Conservation (phyloP, 495 filamentous ascomycete species). For the Cercophora scortea region DNA sequence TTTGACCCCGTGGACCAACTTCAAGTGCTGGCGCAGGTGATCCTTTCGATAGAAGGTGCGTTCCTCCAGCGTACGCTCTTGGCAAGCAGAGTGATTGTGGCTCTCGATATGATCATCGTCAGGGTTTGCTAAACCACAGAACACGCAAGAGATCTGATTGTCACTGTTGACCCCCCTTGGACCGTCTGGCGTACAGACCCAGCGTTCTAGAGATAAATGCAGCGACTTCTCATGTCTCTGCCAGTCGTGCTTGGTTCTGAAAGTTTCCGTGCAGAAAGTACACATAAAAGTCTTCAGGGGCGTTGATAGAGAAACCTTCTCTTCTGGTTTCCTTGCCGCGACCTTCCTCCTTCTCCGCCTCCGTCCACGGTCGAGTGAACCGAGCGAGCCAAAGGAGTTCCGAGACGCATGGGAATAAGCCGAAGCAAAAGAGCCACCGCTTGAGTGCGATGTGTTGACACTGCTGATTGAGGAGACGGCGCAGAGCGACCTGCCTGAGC, state of each 20-base stretch:
- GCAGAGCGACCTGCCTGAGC: conserved; percentile 61
- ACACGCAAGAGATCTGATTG: conserved; percentile 52
- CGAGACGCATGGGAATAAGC: conserved; percentile 62
- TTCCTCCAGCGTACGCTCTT: conserved; percentile 53
- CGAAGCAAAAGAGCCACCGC: conserved; percentile 62
- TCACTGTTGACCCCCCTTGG: conserved; percentile 41
- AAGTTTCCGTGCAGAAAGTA: conserved; percentile 76
- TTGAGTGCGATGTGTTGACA: conserved; percentile 62
- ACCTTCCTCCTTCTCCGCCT: conserved; percentile 59
- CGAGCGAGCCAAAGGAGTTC: conserved; percentile 60
- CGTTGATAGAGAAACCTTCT: conserved; percentile 9
- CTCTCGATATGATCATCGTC: conserved; percentile 53
- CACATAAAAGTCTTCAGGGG: conserved; percentile 63
- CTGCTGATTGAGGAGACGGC: conserved; percentile 65
- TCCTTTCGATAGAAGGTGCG: conserved; percentile 81
- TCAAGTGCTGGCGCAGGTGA: conserved; percentile 73
- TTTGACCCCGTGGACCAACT: conserved; percentile 65
- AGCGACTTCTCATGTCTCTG: conserved; percentile 74
- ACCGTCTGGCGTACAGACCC: conserved; percentile 69
- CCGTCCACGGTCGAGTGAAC: conserved; percentile 51
- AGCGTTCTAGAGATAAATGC: conserved; percentile 68
- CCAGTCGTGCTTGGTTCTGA: conserved; percentile 82
- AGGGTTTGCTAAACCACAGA: conserved; percentile 55
- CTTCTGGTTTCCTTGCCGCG: conserved; percentile 20
- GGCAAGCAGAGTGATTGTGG: conserved; percentile 66